phyloP scores from a whole-genome alignment of 2,329 filamentous ascomycete species.

The Moelleriella libera region DNA sequence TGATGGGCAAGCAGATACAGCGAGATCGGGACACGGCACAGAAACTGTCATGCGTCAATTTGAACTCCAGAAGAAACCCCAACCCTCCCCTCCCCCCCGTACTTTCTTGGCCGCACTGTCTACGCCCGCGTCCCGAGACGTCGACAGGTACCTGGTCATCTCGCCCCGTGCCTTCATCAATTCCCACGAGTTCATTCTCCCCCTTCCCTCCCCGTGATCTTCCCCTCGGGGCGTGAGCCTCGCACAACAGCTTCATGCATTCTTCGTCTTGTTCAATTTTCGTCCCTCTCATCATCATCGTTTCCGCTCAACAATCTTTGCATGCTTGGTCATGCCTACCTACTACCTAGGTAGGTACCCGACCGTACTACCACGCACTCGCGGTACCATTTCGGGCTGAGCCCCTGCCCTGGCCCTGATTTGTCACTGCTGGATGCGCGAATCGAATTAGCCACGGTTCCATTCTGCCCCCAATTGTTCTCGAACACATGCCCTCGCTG shows the following conservation, averaged over 20 bases:
- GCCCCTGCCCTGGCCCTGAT: constrained; percentile 6
- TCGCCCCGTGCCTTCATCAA: too few species aligned
- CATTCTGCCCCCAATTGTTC: constrained; percentile 7
- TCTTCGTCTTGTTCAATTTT: neutral
- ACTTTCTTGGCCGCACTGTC: too few species aligned
- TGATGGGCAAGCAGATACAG: too few species aligned
- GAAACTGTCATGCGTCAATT: too few species aligned
- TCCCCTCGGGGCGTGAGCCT: neutral
- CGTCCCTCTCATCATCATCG: neutral
- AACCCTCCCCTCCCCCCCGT: too few species aligned
- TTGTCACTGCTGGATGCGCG: constrained; percentile 2
- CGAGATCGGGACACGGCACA: too few species aligned
- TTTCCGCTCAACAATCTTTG: neutral
- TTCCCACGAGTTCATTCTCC: neutral
- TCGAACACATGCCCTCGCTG: neutral
- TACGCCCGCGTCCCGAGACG: too few species aligned
- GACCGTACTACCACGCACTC: constrained; percentile 1
- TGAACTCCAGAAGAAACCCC: too few species aligned
- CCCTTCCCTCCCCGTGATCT: neutral
- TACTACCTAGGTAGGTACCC: too few species aligned
- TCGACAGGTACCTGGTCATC: too few species aligned
- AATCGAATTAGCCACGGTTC: constrained; percentile 5
- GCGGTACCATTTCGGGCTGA: constrained; percentile 1
- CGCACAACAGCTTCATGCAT: neutral
- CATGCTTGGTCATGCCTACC: neutral